Percentiles rank a stretch among this genome's conserved stretches.
Conservation (phyloP, 352 stramenopile genomes). For the Nothophytophthora sp. region DNA sequence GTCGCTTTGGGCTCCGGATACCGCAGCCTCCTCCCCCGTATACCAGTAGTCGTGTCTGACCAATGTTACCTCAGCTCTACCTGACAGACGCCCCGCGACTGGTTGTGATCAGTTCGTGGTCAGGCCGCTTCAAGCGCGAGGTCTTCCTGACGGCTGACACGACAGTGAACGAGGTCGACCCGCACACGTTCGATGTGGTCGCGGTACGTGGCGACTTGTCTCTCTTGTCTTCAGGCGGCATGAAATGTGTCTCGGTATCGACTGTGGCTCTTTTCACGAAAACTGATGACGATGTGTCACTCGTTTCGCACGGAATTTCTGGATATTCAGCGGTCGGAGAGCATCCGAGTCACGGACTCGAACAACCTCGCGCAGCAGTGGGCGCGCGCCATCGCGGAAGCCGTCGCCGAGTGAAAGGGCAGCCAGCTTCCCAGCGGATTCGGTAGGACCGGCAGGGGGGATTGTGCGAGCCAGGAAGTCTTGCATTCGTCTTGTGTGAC, state of each 20-base stretch:
- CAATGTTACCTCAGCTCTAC: conserved; percentile 38
- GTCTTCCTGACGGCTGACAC: conserved; percentile 61
- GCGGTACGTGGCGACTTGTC: conserved; percentile 38
- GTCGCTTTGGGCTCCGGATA: too few relatives aligned
- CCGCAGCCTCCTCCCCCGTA: too few relatives aligned
- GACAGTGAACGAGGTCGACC: conserved; percentile 69
- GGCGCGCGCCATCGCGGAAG: conserved; percentile 46
- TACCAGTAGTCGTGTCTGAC: conserved; percentile 5
- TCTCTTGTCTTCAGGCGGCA: not conserved
- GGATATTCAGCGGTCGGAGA: conserved; percentile 44
- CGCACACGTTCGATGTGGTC: conserved; percentile 78
- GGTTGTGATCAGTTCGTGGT: conserved; percentile 69
- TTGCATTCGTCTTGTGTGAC: too few relatives aligned
- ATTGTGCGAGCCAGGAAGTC: too few relatives aligned
- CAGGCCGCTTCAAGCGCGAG: conserved; percentile 74
- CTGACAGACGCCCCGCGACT: conserved; percentile 74
- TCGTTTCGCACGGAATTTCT: not conserved
- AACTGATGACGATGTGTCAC: not conserved
- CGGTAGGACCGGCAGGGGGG: not conserved
- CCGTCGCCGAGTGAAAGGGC: conserved; percentile 22
- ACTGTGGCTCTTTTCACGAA: not conserved
- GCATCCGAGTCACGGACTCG: conserved; percentile 59
- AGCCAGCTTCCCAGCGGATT: not conserved
- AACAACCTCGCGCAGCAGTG: conserved; percentile 65
- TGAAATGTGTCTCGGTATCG: not conserved